Conservation (phyloP, 78 protist genomes). For the Dictyostelium intermedium region DNA sequence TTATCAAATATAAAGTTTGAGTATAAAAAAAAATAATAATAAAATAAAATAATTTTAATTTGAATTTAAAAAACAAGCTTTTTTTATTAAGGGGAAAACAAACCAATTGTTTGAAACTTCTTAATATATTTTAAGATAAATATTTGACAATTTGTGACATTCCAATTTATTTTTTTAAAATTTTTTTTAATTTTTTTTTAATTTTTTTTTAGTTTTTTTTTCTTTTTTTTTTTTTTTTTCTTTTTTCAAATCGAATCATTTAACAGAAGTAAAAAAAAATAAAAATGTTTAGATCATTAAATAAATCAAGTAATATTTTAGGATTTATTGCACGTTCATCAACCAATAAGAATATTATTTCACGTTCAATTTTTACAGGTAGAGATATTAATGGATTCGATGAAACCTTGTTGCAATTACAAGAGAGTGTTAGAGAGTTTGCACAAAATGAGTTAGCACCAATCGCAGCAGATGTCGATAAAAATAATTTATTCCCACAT, state of each 20-base stretch:
- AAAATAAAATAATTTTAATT: too few relatives aligned
- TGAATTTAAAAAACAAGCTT: too few relatives aligned
- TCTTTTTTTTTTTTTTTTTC: not conserved
- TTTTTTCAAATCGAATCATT: not conserved
- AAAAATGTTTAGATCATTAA: not conserved
- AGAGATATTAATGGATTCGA: constrained; percentile 36
- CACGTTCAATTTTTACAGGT: constrained; percentile 1
- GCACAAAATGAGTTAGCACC: constrained; percentile 90
- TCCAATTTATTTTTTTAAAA: not conserved
- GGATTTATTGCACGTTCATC: not conserved
- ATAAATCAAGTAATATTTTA: not conserved
- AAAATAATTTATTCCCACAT: constrained; percentile 77
- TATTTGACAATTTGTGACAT: too few relatives aligned
- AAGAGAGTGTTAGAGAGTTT: constrained; percentile 75
- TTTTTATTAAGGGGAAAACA: too few relatives aligned
- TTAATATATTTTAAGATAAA: too few relatives aligned
- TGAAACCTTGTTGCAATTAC: constrained; percentile 60
- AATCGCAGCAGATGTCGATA: constrained; percentile 87
- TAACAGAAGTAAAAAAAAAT: not conserved
- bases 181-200: not conserved
- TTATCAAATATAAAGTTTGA: too few relatives aligned
- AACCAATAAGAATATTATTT: not conserved
- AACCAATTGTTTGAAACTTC: too few relatives aligned
- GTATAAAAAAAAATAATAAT: too few relatives aligned
- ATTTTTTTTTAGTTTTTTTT: not conserved